Evolutionary conservation across 192 early-diverging fungal genomes (phyloP).

Genomic region (Gigaspora rosea): DNA sequence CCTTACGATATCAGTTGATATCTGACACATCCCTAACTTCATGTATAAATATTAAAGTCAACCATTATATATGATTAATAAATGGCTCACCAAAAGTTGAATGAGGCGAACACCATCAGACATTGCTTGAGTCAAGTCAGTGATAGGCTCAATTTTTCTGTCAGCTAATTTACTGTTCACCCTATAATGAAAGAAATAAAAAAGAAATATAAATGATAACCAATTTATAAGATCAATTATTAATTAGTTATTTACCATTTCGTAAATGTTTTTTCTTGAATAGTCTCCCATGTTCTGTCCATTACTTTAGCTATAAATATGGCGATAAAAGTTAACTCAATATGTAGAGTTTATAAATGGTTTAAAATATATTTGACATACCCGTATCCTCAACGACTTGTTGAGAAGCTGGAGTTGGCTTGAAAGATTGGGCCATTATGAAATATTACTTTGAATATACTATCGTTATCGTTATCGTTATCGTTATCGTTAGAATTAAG

Average conservation of each 20-base stretch:
- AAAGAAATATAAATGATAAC: neutral
- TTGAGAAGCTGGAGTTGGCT: constrained; percentile 43
- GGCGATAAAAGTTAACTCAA: neutral
- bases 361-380: constrained; percentile 1
- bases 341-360: neutral
- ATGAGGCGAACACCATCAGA: constrained; percentile 60
- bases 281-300: constrained; percentile 82
- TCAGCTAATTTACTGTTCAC: constrained; percentile 75
- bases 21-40: neutral
- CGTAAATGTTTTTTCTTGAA: constrained; percentile 88
- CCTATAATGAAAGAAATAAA: constrained; percentile 44
- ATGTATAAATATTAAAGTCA: neutral
- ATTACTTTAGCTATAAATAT: constrained; percentile 52
- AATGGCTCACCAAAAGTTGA: constrained; percentile 53
- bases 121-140: constrained; percentile 44
- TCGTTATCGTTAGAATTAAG: too few relatives aligned
- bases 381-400: constrained; percentile 56
- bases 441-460: too few relatives aligned
- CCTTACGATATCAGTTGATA: too few relatives aligned
- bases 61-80: neutral
- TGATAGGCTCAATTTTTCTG: constrained; percentile 47
- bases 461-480: too few relatives aligned
- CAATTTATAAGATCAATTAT: neutral
- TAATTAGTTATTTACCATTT: constrained; percentile 22
- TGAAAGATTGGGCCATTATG: constrained; percentile 23